These are phyloP conservation scores for Ogataea salicorniae DNA, from an alignment of 805 yeast genomes.

Conservation along the genomic window DNA sequence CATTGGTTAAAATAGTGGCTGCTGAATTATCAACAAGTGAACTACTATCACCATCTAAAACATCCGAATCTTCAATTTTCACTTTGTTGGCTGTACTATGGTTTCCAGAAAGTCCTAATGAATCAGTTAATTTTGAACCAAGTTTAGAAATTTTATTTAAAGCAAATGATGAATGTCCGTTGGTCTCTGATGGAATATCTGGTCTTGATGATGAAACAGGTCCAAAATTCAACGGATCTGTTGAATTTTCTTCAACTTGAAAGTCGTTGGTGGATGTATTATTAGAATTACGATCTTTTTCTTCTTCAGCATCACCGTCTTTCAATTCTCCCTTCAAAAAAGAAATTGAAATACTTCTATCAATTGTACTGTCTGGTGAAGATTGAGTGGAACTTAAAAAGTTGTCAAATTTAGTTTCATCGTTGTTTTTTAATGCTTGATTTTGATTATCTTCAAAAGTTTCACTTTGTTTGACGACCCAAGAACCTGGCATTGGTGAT, in stretches of 20 bases:
- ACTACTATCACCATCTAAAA: no score
- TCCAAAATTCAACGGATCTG: neutral
- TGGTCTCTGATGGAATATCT: neutral
- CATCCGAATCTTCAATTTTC: neutral
- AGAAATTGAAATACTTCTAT: conserved; percentile 7
- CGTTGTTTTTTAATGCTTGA: neutral
- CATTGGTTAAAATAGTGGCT: conserved; percentile 11
- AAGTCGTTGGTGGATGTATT: neutral
- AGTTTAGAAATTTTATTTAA: conserved; percentile 7
- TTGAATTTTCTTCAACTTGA: neutral
- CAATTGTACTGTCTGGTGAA: conserved; percentile 13
- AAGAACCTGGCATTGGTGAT: conserved; percentile 28
- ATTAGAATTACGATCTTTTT: neutral
- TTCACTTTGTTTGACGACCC: conserved; percentile 18
- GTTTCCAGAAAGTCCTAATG: conserved; percentile 7
- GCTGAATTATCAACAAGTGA: conserved; percentile 10
- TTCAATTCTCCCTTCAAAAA: conserved; percentile 17
- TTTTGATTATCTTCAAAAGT: conserved; percentile 7
- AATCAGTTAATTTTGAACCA: conserved; percentile 10
- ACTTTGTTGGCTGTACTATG: neutral
- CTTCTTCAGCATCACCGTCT: conserved; percentile 1
- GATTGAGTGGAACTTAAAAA: conserved; percentile 14
- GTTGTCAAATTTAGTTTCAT: conserved; percentile 5
- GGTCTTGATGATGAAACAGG: conserved; percentile 1
- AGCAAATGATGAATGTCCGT: neutral